Evolutionary conservation across 495 filamentous ascomycete species (phyloP).

Genomic region (Clavariopsis aquatica): DNA sequence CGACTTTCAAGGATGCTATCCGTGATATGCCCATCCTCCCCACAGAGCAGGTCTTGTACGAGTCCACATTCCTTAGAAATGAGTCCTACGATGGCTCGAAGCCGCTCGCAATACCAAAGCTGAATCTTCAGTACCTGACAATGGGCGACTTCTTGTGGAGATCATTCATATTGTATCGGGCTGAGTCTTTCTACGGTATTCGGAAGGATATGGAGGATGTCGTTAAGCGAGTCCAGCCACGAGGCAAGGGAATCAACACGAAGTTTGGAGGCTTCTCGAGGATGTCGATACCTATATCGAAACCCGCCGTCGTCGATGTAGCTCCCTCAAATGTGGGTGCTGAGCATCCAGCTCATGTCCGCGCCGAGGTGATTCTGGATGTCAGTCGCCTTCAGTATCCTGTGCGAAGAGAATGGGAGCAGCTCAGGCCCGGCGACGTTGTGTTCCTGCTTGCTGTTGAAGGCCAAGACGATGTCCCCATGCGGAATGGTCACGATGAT

Average conservation of each 20-base stretch:
- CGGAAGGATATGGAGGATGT: slow-evolving; percentile 84
- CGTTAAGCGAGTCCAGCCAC: slow-evolving; percentile 76
- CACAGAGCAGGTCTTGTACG: slow-evolving; percentile 81
- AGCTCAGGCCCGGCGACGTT: slow-evolving; percentile 82
- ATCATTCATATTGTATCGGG: slow-evolving; percentile 83
- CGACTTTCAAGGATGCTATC: slow-evolving; percentile 79
- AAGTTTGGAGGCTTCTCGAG: slow-evolving; percentile 83
- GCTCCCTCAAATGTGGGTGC: slow-evolving; percentile 83
- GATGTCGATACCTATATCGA: slow-evolving; percentile 86
- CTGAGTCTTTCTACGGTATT: slow-evolving; percentile 92
- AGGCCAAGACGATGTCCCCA: slow-evolving; percentile 52
- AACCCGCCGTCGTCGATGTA: slow-evolving; percentile 85
- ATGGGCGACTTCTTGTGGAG: slow-evolving; percentile 96
- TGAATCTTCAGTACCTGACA: slow-evolving; percentile 94
- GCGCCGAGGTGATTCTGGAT: slow-evolving; percentile 87
- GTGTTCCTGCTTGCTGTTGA: slow-evolving; percentile 82
- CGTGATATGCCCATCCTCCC: slow-evolving; percentile 72
- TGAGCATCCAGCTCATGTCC: slow-evolving; percentile 77
- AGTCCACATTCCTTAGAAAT: slow-evolving; percentile 76
- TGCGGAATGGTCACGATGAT: slow-evolving; percentile 55
- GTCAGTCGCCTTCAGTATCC: slow-evolving; percentile 72
- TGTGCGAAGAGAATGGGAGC: slow-evolving; percentile 86
- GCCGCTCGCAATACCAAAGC: slow-evolving; percentile 87
- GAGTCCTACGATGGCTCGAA: slow-evolving; percentile 87
- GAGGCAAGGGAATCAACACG: slow-evolving; percentile 61